Evolutionary conservation across 257 asterid genomes (phyloP), one percentile per base, ranked within the genome.

Genomic region (Echium plantagineum): DNA sequence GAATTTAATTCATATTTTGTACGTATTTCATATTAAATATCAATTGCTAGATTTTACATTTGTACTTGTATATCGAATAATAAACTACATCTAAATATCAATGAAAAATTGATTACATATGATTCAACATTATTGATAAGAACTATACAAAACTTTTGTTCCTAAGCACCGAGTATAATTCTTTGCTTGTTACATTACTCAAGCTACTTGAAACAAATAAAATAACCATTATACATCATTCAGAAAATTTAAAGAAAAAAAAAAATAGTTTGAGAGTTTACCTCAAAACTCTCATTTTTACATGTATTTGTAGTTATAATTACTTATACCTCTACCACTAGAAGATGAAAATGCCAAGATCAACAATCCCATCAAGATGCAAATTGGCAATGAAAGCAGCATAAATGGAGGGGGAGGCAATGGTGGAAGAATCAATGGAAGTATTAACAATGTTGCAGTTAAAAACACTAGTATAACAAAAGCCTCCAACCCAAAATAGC

Each of bases 401-500:
- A 87, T 42, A 16, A 76, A 62, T 0, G 94, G 91, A 16, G 96
- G 96, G 9, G 96, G 94, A 2, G 96, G 96, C 57, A 82, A 55
- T 7, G 94, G 89, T 30, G 96, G 96, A n/a, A 85, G 83, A 12
- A 87, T 53, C 5, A 87, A 69, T 0, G 96, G 96, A 74, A 87
- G 59, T 0, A 87, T 62, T 75, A 87, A 72, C 69, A 87, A 71
- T 46, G 89, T 74, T 24, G 64, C 85, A 4, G 91, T 76, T n/a
- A 87, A 71, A 61, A 91, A 74, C 5, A 71, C 49, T 2, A 87
- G 87, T 62, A 85, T 54, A 15, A 80, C 21, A 63, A 83, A n/a
- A 15, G 89, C 77, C 57, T 83, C 87, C 49, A 68, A 58, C 21
- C 88, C 72, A 77, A 84, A 77, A 69, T 81, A 80, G 3, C 82